phyloP scores from a whole-genome alignment of 169 alveolate species.

The Plasmodium malariae region DNA sequence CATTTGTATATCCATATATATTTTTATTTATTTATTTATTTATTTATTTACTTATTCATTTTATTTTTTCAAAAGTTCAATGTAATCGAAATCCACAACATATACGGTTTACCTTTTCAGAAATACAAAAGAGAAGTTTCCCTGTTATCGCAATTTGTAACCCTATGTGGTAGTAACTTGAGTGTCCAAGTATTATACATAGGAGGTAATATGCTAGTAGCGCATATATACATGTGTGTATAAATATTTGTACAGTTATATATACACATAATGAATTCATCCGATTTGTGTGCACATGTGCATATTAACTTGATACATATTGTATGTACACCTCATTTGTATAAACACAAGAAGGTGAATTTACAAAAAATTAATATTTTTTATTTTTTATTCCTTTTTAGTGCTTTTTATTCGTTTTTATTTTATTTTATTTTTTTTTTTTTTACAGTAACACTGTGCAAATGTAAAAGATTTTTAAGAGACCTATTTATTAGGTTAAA shows the following conservation, averaged over 20 bases:
- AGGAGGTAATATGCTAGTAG: too few relatives aligned
- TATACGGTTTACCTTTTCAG: too few relatives aligned
- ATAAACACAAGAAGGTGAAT: background rate
- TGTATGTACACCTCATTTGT: background rate
- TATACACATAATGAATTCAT: too few relatives aligned
- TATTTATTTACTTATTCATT: background rate
- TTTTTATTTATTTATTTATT: background rate
- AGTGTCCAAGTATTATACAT: slow-evolving; percentile 43
- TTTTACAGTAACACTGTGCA: slow-evolving; percentile 26
- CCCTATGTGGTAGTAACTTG: slow-evolving; percentile 24
- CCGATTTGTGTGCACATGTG: too few relatives aligned
- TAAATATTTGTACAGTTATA: too few relatives aligned
- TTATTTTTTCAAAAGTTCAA: too few relatives aligned
- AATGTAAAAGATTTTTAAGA: slow-evolving; percentile 31
- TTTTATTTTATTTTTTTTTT: slow-evolving; percentile 3
- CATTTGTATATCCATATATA: background rate
- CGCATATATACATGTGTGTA: too few relatives aligned
- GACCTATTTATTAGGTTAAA: slow-evolving; percentile 26
- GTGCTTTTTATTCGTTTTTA: background rate
- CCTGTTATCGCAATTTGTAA: slow-evolving; percentile 24
- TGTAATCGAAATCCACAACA: too few relatives aligned
- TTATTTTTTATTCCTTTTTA: too few relatives aligned
- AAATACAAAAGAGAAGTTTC: slow-evolving; percentile 39
- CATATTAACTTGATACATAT: too few relatives aligned
- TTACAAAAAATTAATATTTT: too few relatives aligned